Base-by-base conservation (phyloP, 257 asterid genomes). In the Solanum raphanifolium region DNA sequence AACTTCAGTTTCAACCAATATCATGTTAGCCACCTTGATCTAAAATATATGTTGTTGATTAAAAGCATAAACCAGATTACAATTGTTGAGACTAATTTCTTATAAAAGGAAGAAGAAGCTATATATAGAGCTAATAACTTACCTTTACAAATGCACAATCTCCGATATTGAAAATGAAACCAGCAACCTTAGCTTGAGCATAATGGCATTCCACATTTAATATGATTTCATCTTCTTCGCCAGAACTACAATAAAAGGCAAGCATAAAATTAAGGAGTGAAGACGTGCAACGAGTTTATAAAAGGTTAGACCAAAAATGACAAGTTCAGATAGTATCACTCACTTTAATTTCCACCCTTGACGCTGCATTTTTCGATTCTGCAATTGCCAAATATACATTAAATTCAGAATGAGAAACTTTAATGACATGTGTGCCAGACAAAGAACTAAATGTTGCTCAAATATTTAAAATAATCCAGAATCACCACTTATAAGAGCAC, bases 141-240 rank as follows among this genome's bases (percentile, higher is more conserved):
- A 94, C 99, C 98, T 95, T 94, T 65, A 96, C 93, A 81, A 65
- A 90, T 13, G 92, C 98, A 89, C 95, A 95, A 90, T 96, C 98
- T 85, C 98, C 98, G 31, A 96, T 89, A 85, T 90, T 88, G 35
- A 94, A 90, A 87, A 92, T 84, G 85, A 87, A 82, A 89, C 89
- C 89, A 84, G 87, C 93, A 85, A 94, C 89, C 87, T 87, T 93
- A 87, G 99, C 99, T 93, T 93, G 98, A 87, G 96, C 91, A 88
- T 93, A 96, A 92, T 96, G 99, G 92, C 94, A 87, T 87, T 92
- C 90, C 86, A 95, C 98, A 89, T 95, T 93, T 89, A 91, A 83
- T 90, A 96, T 91, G 86, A 92, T 93, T 89, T 95, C 98, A 90
- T 96, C 99, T 90, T 96, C 98, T 89, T 94, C 94, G 29, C 92